Conservation (phyloP, 1,284 basidiomycete genomes). For the Sporisorium graminicola region DNA sequence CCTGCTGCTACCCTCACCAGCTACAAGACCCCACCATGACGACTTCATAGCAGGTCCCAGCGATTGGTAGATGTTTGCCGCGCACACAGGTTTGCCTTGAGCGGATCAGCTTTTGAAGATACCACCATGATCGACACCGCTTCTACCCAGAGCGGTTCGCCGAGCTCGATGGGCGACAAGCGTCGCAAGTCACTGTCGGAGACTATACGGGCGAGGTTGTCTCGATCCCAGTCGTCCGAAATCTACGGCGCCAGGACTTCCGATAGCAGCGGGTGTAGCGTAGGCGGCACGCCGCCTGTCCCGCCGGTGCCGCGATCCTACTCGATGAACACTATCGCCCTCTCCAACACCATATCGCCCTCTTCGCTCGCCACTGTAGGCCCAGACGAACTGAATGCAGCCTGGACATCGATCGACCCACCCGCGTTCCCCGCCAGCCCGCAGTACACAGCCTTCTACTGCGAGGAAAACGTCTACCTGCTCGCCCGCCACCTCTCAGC, state of each 20-base stretch:
- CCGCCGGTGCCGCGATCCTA: neutral
- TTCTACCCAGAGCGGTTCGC: neutral
- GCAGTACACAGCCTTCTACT: conserved; percentile 49
- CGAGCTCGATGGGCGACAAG: neutral
- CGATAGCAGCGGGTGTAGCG: neutral
- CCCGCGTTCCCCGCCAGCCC: conserved; percentile 17
- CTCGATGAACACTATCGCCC: neutral
- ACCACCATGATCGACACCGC: conserved; percentile 2
- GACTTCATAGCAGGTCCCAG: neutral
- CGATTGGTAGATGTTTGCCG: neutral
- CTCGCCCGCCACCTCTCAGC: conserved; percentile 22
- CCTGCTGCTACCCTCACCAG: neutral
- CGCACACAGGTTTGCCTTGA: neutral
- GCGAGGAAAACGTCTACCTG: conserved; percentile 59
- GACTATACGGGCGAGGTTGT: conserved; percentile 5
- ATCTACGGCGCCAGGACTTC: neutral
- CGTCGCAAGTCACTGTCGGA: conserved; percentile 11
- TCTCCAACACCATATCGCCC: neutral
- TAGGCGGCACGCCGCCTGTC: neutral
- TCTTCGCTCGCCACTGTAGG: neutral
- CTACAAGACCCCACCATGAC: neutral
- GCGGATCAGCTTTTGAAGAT: neutral
- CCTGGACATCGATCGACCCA: conserved; percentile 13
- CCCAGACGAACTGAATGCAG: neutral
- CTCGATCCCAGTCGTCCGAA: neutral